Percentiles rank a stretch among this genome's conserved stretches.
Conservation (phyloP, 129 eudicot species). For the Chrysanthemum seticuspe region DNA sequence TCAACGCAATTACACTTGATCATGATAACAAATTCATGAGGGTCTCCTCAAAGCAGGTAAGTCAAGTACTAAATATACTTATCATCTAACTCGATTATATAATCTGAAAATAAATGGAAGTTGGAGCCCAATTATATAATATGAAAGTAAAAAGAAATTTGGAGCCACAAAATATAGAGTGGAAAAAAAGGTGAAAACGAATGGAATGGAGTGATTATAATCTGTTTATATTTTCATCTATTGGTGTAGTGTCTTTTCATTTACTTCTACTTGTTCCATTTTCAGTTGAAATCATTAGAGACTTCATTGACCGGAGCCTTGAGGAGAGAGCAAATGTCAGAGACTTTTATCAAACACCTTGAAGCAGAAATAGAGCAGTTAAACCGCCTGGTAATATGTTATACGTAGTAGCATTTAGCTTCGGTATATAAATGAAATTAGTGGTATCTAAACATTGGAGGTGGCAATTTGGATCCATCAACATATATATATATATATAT, state of each 20-base stretch:
- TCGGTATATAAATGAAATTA: background rate
- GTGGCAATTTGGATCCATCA: background rate
- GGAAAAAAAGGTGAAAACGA: constrained; percentile 1
- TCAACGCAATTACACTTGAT: constrained; percentile 30
- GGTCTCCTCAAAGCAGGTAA: constrained; percentile 86
- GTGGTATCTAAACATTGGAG: background rate
- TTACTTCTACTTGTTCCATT: constrained; percentile 9
- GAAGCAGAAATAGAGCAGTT: constrained; percentile 93
- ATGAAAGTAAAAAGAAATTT: background rate
- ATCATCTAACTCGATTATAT: background rate
- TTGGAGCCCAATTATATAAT: background rate
- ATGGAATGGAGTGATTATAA: background rate
- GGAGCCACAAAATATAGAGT: constrained; percentile 6
- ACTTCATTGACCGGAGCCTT: constrained; percentile 76
- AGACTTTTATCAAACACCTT: constrained; percentile 57
- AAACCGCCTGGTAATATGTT: constrained; percentile 65
- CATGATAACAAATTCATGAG: constrained; percentile 43
- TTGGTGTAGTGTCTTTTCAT: constrained; percentile 18
- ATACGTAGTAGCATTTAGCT: background rate
- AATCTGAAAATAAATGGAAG: background rate
- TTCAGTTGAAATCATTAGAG: constrained; percentile 77
- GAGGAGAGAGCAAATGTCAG: constrained; percentile 95
- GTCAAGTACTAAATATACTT: background rate
- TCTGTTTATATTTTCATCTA: constrained; percentile 9
- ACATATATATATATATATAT: background rate